Conservation (phyloP, 495 filamentous ascomycete genomes). For the Penicillium dipodomyicola region DNA sequence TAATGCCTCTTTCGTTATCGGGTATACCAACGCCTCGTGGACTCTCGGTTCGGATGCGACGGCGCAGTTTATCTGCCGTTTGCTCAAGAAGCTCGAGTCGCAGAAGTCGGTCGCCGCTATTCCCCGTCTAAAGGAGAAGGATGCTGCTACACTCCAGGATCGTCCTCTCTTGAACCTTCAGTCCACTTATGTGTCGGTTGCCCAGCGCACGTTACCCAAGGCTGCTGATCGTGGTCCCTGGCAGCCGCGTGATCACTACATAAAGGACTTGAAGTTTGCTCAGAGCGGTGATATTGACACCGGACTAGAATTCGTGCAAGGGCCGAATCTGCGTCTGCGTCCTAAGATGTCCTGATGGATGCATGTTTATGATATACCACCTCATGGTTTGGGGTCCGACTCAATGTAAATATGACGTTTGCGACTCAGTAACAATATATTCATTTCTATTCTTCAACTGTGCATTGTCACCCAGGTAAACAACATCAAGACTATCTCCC, state of each 20-base stretch:
- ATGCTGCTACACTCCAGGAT: conserved; percentile 33
- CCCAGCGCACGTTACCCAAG: conserved; percentile 40
- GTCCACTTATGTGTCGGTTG: conserved; percentile 51
- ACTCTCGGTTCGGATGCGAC: conserved; percentile 58
- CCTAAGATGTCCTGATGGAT: conserved; percentile 23
- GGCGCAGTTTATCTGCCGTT: conserved; percentile 44
- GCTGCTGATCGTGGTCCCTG: conserved; percentile 52
- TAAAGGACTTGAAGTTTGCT: conserved; percentile 51
- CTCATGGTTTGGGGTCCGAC: neutral
- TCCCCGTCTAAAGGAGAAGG: conserved; percentile 37
- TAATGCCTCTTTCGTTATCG: conserved; percentile 55
- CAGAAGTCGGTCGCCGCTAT: conserved; percentile 38
- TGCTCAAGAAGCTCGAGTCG: conserved; percentile 42
- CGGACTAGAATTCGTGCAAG: conserved; percentile 35
- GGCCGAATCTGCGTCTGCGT: conserved; percentile 22
- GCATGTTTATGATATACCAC: conserved; percentile 8
- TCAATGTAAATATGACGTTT: conserved; percentile 5
- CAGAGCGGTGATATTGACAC: conserved; percentile 46
- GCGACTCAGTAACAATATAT: neutral
- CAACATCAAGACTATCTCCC: neutral
- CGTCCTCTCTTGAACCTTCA: conserved; percentile 44
- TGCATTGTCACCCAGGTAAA: neutral
- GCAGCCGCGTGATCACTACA: conserved; percentile 53
- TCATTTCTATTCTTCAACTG: neutral
- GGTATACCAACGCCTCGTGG: conserved; percentile 59